Base-by-base conservation (phyloP, 2,329 filamentous ascomycete genomes). In the Aureobasidium melanogenum region DNA sequence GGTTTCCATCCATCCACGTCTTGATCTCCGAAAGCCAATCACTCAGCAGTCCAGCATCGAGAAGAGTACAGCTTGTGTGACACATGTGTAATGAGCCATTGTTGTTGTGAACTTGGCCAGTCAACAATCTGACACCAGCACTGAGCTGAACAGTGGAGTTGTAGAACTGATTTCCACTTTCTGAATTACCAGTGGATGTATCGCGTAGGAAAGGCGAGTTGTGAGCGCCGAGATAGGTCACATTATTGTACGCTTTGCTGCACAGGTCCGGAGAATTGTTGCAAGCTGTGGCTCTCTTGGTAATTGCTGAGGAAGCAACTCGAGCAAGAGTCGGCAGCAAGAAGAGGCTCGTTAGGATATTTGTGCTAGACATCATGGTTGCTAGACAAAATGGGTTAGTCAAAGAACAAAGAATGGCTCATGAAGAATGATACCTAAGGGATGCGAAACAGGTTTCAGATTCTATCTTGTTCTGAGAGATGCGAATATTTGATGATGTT, bases 191-290 rank as follows among this genome's bases (percentile, higher is more conserved):
- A 0, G 84, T 87, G 60, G 79, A 80, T 28, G 76, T 72, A 68
- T 90, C 85, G 54, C 87, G 80, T 14, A 91, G 73, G 71, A 91
- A 92, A 12, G 88, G 80, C 63, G 83, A 85, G 74, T 91, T 82
- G 75, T 92, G 89, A 19, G 87, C 88, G 24, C 88, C 88, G 69
- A 93, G 83, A 72, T 92, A 82, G 3, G 89, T 92, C 67, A 94
- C 82, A 39, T 88, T 84, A 75, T 84, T 86, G 77, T 94, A 94
- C 19, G 82, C 76, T 65, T 83, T 84, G 64, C 76, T 77, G 78
- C 90, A 94, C 43, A 94, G 82, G 46, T 80, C 76, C 0, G 88
- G 88, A 0, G 88, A 91, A 78, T 93, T 93, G 76, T 94, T 94
- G 82, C 90, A 94, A 44, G 61, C 63, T 22, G 59, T 51, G 7